Evolutionary conservation across 2,329 filamentous ascomycete genomes (phyloP).

Genomic region (Chrysoporthe deuterocubensis): DNA sequence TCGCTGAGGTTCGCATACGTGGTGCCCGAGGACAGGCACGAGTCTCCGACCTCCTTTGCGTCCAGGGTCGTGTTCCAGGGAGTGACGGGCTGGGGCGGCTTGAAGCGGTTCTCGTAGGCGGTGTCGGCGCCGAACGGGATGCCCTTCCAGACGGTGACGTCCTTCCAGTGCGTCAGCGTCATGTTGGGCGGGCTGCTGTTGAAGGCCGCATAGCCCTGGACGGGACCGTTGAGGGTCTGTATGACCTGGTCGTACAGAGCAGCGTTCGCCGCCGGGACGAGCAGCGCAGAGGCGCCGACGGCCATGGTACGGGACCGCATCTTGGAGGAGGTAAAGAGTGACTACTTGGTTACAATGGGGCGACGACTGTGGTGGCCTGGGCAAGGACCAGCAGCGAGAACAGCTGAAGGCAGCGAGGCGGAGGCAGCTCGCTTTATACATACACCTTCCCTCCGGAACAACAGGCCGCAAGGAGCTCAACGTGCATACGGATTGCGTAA

Average conservation of each 20-base stretch:
- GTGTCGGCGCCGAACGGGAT: conserved; percentile 52
- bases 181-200: conserved; percentile 30
- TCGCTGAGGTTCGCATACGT: conserved; percentile 42
- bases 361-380: neutral
- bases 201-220: conserved; percentile 32
- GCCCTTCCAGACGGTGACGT: conserved; percentile 54
- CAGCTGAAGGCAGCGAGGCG: neutral
- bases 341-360: neutral
- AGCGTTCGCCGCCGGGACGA: conserved; percentile 22
- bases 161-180: conserved; percentile 33
- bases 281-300: conserved; percentile 1
- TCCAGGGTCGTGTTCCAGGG: conserved; percentile 34
- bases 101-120: conserved; percentile 50
- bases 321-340: neutral
- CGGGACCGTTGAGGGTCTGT: conserved; percentile 29
- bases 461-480: neutral
- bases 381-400: neutral
- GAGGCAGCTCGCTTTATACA: neutral
- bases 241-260: conserved; percentile 30
- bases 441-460: neutral
- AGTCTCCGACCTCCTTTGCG: conserved; percentile 42
- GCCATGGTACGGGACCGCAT: conserved; percentile 11
- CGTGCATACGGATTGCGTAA: neutral
- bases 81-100: conserved; percentile 42
- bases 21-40: conserved; percentile 41